Base-by-base conservation (phyloP, 1,284 basidiomycete species). In the Naganishia liquefaciens region DNA sequence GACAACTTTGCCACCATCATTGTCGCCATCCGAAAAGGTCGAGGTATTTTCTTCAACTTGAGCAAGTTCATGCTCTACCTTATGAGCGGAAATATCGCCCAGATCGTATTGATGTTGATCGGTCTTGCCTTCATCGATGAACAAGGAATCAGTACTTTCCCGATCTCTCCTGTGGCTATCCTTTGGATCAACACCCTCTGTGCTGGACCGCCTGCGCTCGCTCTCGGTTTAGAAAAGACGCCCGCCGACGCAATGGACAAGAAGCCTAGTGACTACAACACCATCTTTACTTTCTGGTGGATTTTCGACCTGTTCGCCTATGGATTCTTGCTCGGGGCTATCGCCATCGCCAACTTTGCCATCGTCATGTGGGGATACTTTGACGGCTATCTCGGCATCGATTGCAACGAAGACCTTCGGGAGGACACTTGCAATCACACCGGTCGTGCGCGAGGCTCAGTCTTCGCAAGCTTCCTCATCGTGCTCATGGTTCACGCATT, bases 1-100 rank as follows among this genome's bases (percentile, higher is more conserved):
- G 86, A 89, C 78, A 88, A 89, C 78, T 89, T 89, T 74, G 84
- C 85, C 49, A 86, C 85, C 27, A 88, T 88, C 70, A 83, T 84
- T 23, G 82, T 84, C 62, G 87, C 87, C 13, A 84, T 88, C 68
- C 80, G 83, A 64, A 86, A 88, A 72, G 87, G 87, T 33, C 83
- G 87, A 55, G 79, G 80, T 71, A 77, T 84, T 66, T 81, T 82
- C 66, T 77, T 73, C 65, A 81, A 81, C 72, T 69, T 81, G 63
- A 68, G 74, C 39, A 80, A 80, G 67, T 80, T 80, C 70, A 67
- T 80, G 43, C 72, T 79, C 27, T 83, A 84, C 70, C 76, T 85
- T 21, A 79, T 85, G 39, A 80, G 84, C 1, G 82, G 82, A 52
- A 87, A 88, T 71, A 78, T 87, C 21, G 86, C 82, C 17, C 84